phyloP scores from a whole-genome alignment of 2,329 filamentous ascomycete species.

The Phialophora tarda region DNA sequence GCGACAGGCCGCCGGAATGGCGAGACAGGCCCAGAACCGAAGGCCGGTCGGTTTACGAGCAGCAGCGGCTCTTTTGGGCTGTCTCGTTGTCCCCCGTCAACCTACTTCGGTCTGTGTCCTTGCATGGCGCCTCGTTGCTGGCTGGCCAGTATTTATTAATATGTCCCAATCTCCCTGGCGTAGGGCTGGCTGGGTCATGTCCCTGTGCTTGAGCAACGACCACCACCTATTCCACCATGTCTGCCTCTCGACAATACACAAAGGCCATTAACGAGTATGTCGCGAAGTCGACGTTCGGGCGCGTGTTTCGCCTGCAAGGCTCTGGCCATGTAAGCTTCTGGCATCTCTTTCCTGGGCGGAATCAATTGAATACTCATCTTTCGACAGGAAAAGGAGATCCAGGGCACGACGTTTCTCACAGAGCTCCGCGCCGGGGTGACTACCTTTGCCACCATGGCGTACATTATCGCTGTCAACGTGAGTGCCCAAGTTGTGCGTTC shows the following conservation, averaged over 20 bases:
- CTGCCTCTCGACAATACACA: not conserved
- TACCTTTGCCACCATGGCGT: conserved; percentile 7
- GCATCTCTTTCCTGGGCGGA: not conserved
- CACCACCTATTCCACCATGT: not conserved
- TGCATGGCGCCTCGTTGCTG: not conserved
- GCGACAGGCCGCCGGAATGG: not conserved
- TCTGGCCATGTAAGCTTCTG: not conserved
- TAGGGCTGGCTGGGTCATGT: not conserved
- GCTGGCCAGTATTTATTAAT: not conserved
- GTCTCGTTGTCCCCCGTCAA: not conserved
- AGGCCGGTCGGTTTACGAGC: not conserved
- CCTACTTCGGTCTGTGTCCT: not conserved
- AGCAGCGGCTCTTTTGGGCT: not conserved
- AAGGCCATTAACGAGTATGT: not conserved
- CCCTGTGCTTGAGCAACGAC: not conserved
- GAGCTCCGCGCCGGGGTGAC: conserved; percentile 2
- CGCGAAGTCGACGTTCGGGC: conserved; percentile 4
- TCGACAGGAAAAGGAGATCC: conserved; percentile 6
- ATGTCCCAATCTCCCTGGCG: not conserved
- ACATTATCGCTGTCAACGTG: conserved; percentile 9
- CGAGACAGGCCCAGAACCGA: not conserved
- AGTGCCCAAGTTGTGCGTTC: not conserved
- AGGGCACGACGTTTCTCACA: not conserved
- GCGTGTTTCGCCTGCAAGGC: conserved; percentile 5
- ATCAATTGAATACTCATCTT: not conserved